A percentile compares a stretch with the other conserved stretches of the same genome.
phyloP scores from a whole-genome alignment of 2,329 filamentous ascomycete species.

The Elsinoe ampelina region DNA sequence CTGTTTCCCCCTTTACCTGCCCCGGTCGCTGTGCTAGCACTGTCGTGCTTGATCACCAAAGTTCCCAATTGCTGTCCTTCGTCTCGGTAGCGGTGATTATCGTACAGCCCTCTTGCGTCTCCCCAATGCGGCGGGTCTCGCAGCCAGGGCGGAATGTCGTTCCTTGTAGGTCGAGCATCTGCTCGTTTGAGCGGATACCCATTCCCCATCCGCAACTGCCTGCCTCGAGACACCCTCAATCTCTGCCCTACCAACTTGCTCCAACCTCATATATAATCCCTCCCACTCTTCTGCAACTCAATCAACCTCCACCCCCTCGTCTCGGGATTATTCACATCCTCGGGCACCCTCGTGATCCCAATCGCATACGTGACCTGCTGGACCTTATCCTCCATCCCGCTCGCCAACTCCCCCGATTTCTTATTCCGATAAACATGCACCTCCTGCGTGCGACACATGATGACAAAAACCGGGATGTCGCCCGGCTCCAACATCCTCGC shows the following conservation, averaged over 20 bases:
- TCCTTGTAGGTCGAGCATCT: too few relatives aligned
- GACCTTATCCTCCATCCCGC: slow-evolving; percentile 97
- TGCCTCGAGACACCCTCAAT: too few relatives aligned
- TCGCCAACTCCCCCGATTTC: slow-evolving; percentile 80
- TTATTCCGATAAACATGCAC: slow-evolving; percentile 93
- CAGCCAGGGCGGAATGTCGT: too few relatives aligned
- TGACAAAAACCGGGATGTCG: slow-evolving; percentile 90
- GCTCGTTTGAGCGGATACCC: background rate
- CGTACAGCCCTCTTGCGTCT: too few relatives aligned
- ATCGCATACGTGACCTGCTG: slow-evolving; percentile 98
- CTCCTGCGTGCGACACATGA: slow-evolving; percentile 93
- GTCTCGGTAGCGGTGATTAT: too few relatives aligned
- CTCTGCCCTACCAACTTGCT: too few relatives aligned
- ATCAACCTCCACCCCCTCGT: slow-evolving; percentile 95
- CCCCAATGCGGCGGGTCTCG: too few relatives aligned
- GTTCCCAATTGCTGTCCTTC: too few relatives aligned
- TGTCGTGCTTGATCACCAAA: too few relatives aligned
- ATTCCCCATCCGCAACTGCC: too few relatives aligned
- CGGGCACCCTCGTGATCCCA: slow-evolving; percentile 82
- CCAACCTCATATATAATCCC: slow-evolving; percentile 84
- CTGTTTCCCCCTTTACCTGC: background rate
- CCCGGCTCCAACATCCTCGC: slow-evolving; percentile 75
- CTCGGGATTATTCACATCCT: slow-evolving; percentile 95
- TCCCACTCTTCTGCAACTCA: slow-evolving; percentile 94
- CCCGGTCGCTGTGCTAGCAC: background rate